These are phyloP conservation scores for Rhododendron henanense DNA, from an alignment of 148 eudicot species.

Conservation along the genomic window DNA sequence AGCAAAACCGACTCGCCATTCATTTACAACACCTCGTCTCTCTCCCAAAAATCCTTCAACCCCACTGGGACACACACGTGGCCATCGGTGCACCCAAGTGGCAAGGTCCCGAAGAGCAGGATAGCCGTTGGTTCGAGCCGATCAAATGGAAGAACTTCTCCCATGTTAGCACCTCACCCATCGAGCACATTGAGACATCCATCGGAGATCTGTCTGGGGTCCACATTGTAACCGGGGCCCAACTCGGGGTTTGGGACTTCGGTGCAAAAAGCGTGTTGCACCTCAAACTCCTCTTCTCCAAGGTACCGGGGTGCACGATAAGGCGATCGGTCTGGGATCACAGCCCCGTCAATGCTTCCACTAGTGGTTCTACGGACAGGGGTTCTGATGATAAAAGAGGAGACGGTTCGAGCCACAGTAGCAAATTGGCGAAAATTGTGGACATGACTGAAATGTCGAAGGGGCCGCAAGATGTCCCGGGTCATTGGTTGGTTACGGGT, in stretches of 20 bases:
- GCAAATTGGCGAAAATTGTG: conserved; percentile 76
- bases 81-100: conserved; percentile 95
- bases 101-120: conserved; percentile 99
- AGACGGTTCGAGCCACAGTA: conserved; percentile 38
- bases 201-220: conserved; percentile 95
- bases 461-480: conserved; percentile 93
- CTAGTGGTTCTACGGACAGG: conserved; percentile 34
- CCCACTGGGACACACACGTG: conserved; percentile 95
- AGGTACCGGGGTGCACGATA: conserved; percentile 93
- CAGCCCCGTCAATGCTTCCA: conserved; percentile 51
- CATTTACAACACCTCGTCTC: conserved; percentile 90
- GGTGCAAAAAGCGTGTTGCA: conserved; percentile 82
- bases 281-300: conserved; percentile 93
- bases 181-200: conserved; percentile 75
- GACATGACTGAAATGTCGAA: conserved; percentile 86
- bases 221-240: conserved; percentile 96
- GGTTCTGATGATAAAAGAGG: conserved; percentile 33
- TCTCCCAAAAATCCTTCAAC: conserved; percentile 91
- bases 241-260: conserved; percentile 96
- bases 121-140: conserved; percentile 98
- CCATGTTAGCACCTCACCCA: conserved; percentile 93
- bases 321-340: conserved; percentile 98
- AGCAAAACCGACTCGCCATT: conserved; percentile 81
- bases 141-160: conserved; percentile 98
- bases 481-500: conserved; percentile 95